These are phyloP conservation scores for Wallemia ichthyophaga DNA, from an alignment of 1,284 basidiomycete genomes.

Conservation along the genomic window DNA sequence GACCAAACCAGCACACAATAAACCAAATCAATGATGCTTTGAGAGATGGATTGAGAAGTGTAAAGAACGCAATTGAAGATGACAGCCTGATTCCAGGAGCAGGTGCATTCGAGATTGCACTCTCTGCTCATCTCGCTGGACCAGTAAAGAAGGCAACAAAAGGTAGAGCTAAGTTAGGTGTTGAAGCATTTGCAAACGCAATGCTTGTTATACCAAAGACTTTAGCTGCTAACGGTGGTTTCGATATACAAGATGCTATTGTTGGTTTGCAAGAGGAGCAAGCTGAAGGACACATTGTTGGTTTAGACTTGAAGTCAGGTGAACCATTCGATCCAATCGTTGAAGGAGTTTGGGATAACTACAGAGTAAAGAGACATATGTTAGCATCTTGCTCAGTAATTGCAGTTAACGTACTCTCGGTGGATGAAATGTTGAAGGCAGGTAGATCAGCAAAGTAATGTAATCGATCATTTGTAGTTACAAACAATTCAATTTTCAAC, in stretches of 20 bases:
- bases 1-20: constrained; percentile 86
- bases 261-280: constrained; percentile 76
- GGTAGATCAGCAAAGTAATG: constrained; percentile 30
- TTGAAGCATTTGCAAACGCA: constrained; percentile 89
- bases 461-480: no score
- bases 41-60: constrained; percentile 76
- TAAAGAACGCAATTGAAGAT: constrained; percentile 93
- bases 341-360: constrained; percentile 96
- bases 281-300: constrained; percentile 64
- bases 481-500: no score
- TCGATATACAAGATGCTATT: constrained; percentile 85
- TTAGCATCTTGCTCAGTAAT: constrained; percentile 93
- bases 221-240: constrained; percentile 80
- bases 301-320: constrained; percentile 70
- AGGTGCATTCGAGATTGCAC: constrained; percentile 91
- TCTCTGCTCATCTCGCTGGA: constrained; percentile 38
- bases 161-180: constrained; percentile 88
- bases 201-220: constrained; percentile 88
- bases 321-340: constrained; percentile 88
- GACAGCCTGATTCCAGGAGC: constrained; percentile 66
- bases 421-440: constrained; percentile 81
- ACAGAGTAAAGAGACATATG: constrained; percentile 95
- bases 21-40: constrained; percentile 90
- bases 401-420: constrained; percentile 76
- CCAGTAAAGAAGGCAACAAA: constrained; percentile 67